Conservation (phyloP, 2,329 filamentous ascomycete species). For the Fusarium sp. region DNA sequence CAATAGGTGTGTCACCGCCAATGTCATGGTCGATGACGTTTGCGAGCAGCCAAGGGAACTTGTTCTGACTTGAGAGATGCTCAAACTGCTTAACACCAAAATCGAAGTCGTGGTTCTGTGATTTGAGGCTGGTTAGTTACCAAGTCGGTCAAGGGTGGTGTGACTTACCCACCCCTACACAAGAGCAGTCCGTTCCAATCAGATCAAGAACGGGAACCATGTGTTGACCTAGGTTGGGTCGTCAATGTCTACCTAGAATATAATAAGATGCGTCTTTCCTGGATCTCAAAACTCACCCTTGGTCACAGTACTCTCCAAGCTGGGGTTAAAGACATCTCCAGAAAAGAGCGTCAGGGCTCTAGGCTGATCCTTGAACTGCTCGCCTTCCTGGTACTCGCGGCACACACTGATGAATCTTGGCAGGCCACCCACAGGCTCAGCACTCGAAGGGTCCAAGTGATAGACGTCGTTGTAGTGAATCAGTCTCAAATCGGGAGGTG, state of each 20-base stretch:
- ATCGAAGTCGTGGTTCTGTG: slow-evolving; percentile 88
- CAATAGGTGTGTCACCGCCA: slow-evolving; percentile 78
- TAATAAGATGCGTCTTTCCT: not conserved
- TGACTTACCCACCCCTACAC: slow-evolving; percentile 73
- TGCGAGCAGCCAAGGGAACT: slow-evolving; percentile 89
- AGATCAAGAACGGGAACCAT: slow-evolving; percentile 89
- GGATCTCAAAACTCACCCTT: slow-evolving; percentile 68
- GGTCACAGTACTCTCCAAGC: slow-evolving; percentile 86
- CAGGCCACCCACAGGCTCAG: slow-evolving; percentile 85
- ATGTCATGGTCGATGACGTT: slow-evolving; percentile 88
- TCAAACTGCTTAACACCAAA: slow-evolving; percentile 87
- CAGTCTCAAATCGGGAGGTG: slow-evolving; percentile 76
- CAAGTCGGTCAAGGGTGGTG: slow-evolving; percentile 23
- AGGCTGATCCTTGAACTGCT: slow-evolving; percentile 70
- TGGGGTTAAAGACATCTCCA: slow-evolving; percentile 92
- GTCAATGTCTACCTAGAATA: not conserved
- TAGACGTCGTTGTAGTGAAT: slow-evolving; percentile 96
- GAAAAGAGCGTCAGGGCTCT: slow-evolving; percentile 84
- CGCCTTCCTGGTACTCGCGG: slow-evolving; percentile 75
- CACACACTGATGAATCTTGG: slow-evolving; percentile 82
- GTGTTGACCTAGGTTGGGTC: slow-evolving; percentile 67
- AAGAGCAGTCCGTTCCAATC: slow-evolving; percentile 82
- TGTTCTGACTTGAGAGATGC: slow-evolving; percentile 77
- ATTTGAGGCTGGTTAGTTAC: slow-evolving; percentile 10
- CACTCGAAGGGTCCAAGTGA: slow-evolving; percentile 79